Evolutionary conservation across 306 rosid species (phyloP), one percentile per base, ranked within the genome.

Genomic region (Mimosa pudica): DNA sequence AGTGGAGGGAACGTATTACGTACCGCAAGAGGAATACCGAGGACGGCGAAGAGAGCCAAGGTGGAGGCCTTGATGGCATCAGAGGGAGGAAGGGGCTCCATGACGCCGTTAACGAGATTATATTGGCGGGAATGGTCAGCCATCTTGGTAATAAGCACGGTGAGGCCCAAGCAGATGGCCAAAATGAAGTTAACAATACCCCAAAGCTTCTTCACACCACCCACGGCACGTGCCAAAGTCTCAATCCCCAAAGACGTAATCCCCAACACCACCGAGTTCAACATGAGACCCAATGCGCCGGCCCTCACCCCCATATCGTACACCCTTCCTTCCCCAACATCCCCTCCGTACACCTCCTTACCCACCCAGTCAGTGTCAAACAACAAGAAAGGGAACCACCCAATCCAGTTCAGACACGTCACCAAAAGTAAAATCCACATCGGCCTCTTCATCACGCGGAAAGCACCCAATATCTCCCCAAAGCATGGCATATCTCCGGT

Each of bases 321-420:
- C n/a, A 41, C 41, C 8, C 8, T 14, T 0, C 70, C 61, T 20
- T 77, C 24, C 0, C 84, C 87, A 0, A 83, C 88, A 2, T 72
- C 5, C 0, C 98, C 98, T 0, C 97, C 98, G 41, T 74, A 94
- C 13, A 94, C 98, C 76, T 94, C 98, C 0, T 70, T 60, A 0
- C 97, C 98, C 98, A 92, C 90, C 98, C 98, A 94, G 41, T 94
- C 98, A 0, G 97, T 94, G 70, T 90, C 92, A 71, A 51, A 94
- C 17, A 94, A 70, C 20, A 92, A 7, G 73, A 89, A 94, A 0
- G 97, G 96, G 24, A 92, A 94, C 97, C 98, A 94, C 0, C 88
- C 98, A 0, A 92, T 10, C 97, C 97, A 94, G 20, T 94, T 94
- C 2, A 90, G 61, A 0, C 90, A 79, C 6, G 97, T 94, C 12